Conservation (phyloP, 176 grass and related monocot genomes). For the Ensete glaucum region DNA sequence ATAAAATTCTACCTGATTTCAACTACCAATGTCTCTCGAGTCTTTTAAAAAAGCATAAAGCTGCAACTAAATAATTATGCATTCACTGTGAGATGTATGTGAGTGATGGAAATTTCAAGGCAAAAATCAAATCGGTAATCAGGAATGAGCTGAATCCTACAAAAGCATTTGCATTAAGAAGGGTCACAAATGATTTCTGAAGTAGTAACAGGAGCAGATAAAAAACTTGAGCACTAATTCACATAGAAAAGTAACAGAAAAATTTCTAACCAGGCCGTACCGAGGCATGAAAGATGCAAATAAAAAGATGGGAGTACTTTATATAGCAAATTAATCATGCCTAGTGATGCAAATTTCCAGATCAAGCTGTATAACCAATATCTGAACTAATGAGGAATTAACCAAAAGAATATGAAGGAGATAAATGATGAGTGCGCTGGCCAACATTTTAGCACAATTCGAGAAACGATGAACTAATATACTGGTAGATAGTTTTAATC, state of each 20-base stretch:
- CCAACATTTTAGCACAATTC: not conserved
- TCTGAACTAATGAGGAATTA: not conserved
- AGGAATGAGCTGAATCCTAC: not conserved
- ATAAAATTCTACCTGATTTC: not conserved
- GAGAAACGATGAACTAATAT: not conserved
- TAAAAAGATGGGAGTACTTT: too few relatives aligned
- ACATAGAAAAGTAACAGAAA: not conserved
- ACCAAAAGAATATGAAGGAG: not conserved
- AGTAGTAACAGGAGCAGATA: not conserved
- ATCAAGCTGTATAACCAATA: not conserved
- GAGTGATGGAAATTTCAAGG: not conserved
- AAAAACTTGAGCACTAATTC: not conserved
- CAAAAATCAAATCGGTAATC: not conserved
- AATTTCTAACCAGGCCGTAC: not conserved
- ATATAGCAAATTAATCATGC: not conserved
- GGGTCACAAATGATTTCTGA: too few relatives aligned
- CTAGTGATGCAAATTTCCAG: not conserved
- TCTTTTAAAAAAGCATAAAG: not conserved
- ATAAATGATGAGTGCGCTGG: not conserved
- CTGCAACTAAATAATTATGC: not conserved
- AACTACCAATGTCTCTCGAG: not conserved
- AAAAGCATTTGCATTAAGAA: not conserved
- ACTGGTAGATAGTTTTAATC: not conserved
- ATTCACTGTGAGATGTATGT: not conserved
- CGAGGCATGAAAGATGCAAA: not conserved